A percentile compares a stretch with the other conserved stretches of the same genome.
phyloP scores from a whole-genome alignment of 2,329 filamentous ascomycete species.

The Grosmannia serpens region DNA sequence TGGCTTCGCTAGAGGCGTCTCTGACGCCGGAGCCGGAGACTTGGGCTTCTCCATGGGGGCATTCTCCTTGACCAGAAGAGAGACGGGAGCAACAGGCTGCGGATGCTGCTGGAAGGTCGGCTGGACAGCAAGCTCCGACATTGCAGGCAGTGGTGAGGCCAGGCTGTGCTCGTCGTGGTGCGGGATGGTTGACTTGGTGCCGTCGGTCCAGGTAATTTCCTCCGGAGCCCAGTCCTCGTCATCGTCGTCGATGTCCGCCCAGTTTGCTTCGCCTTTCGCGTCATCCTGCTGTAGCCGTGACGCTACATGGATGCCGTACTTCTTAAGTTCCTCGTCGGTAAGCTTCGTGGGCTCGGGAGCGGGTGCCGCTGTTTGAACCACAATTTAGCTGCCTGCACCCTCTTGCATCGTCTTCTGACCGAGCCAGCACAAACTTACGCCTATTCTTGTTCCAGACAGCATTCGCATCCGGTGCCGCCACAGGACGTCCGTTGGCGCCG shows the following conservation, averaged over 20 bases:
- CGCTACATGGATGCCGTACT: slow-evolving; percentile 77
- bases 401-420: neutral
- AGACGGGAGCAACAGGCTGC: neutral
- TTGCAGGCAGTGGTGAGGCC: neutral
- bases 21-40: slow-evolving; percentile 25
- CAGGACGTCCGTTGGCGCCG: slow-evolving; percentile 43
- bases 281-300: slow-evolving; percentile 68
- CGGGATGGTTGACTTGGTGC: slow-evolving; percentile 68
- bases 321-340: slow-evolving; percentile 77
- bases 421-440: slow-evolving; percentile 41
- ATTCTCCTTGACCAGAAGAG: slow-evolving; percentile 14
- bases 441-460: slow-evolving; percentile 85
- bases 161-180: slow-evolving; percentile 40
- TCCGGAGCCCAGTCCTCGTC: slow-evolving; percentile 82
- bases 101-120: neutral
- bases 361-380: slow-evolving; percentile 38
- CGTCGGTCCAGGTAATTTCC: slow-evolving; percentile 78
- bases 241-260: slow-evolving; percentile 84
- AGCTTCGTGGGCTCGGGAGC: slow-evolving; percentile 67
- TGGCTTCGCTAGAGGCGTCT: slow-evolving; percentile 31
- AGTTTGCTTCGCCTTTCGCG: slow-evolving; percentile 59
- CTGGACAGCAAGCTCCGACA: neutral
- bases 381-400: neutral
- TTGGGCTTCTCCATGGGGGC: slow-evolving; percentile 29
- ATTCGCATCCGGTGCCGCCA: slow-evolving; percentile 55